Percentiles rank a stretch among this genome's conserved stretches.
These are phyloP conservation scores for Marasmius tenuissimus DNA, from an alignment of 1,284 basidiomycete species.

Conservation along the genomic window DNA sequence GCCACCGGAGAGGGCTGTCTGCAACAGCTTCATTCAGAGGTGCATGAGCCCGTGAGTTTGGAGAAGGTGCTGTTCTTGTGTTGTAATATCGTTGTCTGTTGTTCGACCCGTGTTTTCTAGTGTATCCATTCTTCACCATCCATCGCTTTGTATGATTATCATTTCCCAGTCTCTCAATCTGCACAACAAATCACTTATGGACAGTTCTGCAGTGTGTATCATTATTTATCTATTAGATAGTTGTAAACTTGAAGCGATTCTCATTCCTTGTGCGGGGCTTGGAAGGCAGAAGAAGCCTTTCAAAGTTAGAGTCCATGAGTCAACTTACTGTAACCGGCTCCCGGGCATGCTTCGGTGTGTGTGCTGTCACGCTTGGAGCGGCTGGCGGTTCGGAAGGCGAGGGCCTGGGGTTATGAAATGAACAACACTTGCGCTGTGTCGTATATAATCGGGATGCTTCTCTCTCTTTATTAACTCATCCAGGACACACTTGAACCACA, in stretches of 20 bases:
- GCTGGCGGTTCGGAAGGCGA: no score
- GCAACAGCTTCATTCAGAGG: constrained; percentile 56
- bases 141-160: neutral
- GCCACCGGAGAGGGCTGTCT: constrained; percentile 64
- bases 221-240: constrained; percentile 3
- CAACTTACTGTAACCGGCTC: no score
- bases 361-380: no score
- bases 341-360: no score
- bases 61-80: neutral
- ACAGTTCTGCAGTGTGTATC: neutral
- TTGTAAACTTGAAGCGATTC: neutral
- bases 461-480: constrained; percentile 3
- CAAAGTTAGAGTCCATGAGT: no score
- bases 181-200: neutral
- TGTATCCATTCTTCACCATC: constrained; percentile 4
- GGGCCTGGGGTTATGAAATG: no score
- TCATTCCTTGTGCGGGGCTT: neutral
- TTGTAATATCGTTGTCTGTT: constrained; percentile 11
- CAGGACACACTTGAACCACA: constrained; percentile 24
- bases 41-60: constrained; percentile 23
- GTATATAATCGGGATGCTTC: constrained; percentile 1
- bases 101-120: constrained; percentile 19
- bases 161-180: neutral
- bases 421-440: neutral
- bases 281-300: no score